A percentile compares a stretch with the other conserved stretches of the same genome.
These are phyloP conservation scores for Zasmidium citrigriseum DNA, from an alignment of 2,329 filamentous ascomycete genomes.

Conservation along the genomic window DNA sequence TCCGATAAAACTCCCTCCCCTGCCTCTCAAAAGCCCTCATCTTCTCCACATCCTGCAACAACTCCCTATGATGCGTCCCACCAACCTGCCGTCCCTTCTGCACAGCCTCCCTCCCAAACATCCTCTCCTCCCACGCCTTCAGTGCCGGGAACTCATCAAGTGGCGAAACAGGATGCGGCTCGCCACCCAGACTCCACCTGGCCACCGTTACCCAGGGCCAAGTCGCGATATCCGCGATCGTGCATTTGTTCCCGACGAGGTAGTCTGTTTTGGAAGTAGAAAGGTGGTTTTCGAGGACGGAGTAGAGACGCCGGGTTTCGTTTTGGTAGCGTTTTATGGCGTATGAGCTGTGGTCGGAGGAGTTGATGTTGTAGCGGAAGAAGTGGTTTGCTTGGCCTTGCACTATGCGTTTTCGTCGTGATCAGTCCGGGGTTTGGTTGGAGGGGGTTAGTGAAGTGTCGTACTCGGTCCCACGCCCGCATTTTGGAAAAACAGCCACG, in stretches of 20 bases:
- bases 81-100: conserved; percentile 77
- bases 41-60: conserved; percentile 56
- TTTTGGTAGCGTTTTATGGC: conserved; percentile 79
- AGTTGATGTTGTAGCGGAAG: conserved; percentile 62
- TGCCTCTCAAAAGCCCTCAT: conserved; percentile 57
- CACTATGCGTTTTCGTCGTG: no score
- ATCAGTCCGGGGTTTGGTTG: no score
- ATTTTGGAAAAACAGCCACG: conserved; percentile 72
- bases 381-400: conserved; percentile 54
- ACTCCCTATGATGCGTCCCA: conserved; percentile 57
- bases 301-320: conserved; percentile 78
- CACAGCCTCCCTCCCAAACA: conserved; percentile 68
- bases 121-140: conserved; percentile 72
- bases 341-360: conserved; percentile 70
- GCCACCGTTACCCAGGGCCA: conserved; percentile 73
- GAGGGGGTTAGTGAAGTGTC: no score
- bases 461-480: conserved; percentile 52
- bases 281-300: conserved; percentile 73
- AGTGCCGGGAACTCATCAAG: conserved; percentile 74
- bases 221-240: conserved; percentile 71
- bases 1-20: conserved; percentile 66
- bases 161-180: conserved; percentile 35
- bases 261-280: conserved; percentile 50
- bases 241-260: conserved; percentile 64
- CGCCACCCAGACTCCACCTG: conserved; percentile 60